A percentile compares a stretch with the other conserved stretches of the same genome.
phyloP scores from a whole-genome alignment of 148 eudicot species.

The Camellia japonica region DNA sequence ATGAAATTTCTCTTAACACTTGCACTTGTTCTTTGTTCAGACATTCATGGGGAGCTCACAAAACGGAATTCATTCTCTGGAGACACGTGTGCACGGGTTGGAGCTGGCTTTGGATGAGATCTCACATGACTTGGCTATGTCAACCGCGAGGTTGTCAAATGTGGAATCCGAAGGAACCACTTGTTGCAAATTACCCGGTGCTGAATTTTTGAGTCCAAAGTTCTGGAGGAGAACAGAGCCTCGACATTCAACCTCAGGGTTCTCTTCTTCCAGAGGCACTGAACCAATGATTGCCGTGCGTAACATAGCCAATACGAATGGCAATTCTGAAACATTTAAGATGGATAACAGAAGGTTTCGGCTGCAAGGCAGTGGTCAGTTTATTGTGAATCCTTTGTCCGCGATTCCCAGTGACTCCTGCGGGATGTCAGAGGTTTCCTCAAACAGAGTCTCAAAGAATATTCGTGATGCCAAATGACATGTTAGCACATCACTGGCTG shows the following conservation, averaged over 20 bases:
- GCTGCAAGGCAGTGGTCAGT: conserved; percentile 47
- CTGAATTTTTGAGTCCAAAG: conserved; percentile 74
- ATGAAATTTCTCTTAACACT: conserved; percentile 14
- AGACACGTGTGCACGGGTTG: conserved; percentile 85
- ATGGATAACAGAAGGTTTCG: conserved; percentile 46
- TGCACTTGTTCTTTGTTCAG: conserved; percentile 29
- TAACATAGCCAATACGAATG: conserved; percentile 26
- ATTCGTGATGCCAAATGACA: conserved; percentile 7
- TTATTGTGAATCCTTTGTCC: conserved; percentile 82
- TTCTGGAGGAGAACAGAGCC: conserved; percentile 67
- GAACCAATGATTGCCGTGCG: conserved; percentile 23
- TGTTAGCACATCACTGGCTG: neutral
- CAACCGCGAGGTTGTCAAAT: conserved; percentile 65
- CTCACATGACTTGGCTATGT: conserved; percentile 73
- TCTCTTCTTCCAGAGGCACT: conserved; percentile 38
- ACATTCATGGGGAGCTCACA: conserved; percentile 85
- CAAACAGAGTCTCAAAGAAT: conserved; percentile 1
- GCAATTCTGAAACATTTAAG: conserved; percentile 23
- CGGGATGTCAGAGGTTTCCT: conserved; percentile 39
- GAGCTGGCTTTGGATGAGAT: conserved; percentile 83
- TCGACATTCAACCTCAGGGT: conserved; percentile 36
- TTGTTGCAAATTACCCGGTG: conserved; percentile 78
- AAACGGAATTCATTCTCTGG: conserved; percentile 74
- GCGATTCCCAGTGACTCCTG: conserved; percentile 39
- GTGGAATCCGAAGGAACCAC: conserved; percentile 44